Evolutionary conservation across 176 grass and related monocot genomes (phyloP), one percentile per base, ranked within the genome.

Genomic region (Urochloa ruziziensis): DNA sequence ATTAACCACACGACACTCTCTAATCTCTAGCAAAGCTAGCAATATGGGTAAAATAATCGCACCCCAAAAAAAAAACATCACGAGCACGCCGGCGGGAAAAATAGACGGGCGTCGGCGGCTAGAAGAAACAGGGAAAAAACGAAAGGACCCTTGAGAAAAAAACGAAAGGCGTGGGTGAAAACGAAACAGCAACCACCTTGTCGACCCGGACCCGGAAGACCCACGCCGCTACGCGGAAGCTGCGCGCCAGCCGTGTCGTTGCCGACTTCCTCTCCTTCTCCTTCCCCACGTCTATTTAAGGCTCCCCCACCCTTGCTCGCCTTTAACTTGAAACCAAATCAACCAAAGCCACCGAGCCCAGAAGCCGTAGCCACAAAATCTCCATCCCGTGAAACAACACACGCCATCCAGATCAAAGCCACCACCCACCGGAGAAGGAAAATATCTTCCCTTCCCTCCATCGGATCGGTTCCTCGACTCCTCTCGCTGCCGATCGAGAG

Each of bases 161-260:
- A 1, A 15, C 35, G 23, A 60, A 27, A 60, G n/a, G 57, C 24
- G 10, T 60, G n/a, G 21, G 2, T 39, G 35, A 15, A 40, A 0
- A 10, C 25, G 13, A 24, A 67, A 48, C 35, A 67, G 1, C 15
- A 13, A 24, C 47, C 48, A 15, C 17, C 74, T 43, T 13, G 11
- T 12, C 29, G 21, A 29, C 39, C n/a, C 39, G 37, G 33, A 59
- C 77, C 25, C 23, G 21, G 53, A n/a, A 23, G 8, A 11, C 18
- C 48, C 15, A 81, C 48, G 36, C 62, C 18, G 79, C 33, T 62
- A 29, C 64, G 56, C 14, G 2, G 63, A 60, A 70, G 19, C 36
- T 7, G 18, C 49, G 27, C 54, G 67, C 43, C 58, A 27, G 72
- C 78, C 85, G 78, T 57, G 36, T 81, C 78, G 27, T 14, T 10